Conservation (phyloP, 768 basidiomycete species). For the Boletellus emodensis region DNA sequence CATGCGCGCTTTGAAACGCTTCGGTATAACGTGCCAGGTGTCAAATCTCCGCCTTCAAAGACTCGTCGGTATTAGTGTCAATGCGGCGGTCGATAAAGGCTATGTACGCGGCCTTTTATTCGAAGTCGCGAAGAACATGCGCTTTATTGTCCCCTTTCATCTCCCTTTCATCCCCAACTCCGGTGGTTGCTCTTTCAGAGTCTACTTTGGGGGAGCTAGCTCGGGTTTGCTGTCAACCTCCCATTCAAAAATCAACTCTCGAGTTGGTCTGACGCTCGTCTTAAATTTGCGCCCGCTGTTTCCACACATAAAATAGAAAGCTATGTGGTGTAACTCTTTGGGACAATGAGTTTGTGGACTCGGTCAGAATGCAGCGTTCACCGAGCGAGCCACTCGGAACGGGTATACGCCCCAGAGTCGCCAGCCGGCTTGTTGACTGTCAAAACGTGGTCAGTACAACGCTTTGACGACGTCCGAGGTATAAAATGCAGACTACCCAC, state of each 20-base stretch:
- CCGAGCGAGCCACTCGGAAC: not conserved
- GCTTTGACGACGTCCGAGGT: slow-evolving; percentile 17
- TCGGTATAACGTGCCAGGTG: too few species aligned
- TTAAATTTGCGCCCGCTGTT: not conserved
- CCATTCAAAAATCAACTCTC: too few species aligned
- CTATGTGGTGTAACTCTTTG: not conserved
- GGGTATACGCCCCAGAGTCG: not conserved
- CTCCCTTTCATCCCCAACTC: slow-evolving; percentile 4
- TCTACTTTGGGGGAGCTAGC: too few species aligned
- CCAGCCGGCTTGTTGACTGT: slow-evolving; percentile 1
- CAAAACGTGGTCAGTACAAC: not conserved
- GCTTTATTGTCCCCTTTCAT: not conserved
- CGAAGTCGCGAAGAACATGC: not conserved
- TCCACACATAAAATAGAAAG: not conserved
- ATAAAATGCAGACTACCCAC: slow-evolving; percentile 17
- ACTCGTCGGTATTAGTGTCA: too few species aligned
- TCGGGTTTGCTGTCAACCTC: too few species aligned
- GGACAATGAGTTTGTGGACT: slow-evolving; percentile 9
- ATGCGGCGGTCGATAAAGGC: too few species aligned
- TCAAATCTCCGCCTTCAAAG: too few species aligned
- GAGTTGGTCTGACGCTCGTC: too few species aligned
- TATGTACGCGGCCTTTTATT: not conserved
- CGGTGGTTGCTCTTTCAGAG: not conserved
- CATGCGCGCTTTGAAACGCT: too few species aligned
- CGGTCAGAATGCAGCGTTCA: not conserved